Evolutionary conservation across 495 filamentous ascomycete species (phyloP), one percentile per base, ranked within the genome.

Genomic region (Hypoxylon perforatum): DNA sequence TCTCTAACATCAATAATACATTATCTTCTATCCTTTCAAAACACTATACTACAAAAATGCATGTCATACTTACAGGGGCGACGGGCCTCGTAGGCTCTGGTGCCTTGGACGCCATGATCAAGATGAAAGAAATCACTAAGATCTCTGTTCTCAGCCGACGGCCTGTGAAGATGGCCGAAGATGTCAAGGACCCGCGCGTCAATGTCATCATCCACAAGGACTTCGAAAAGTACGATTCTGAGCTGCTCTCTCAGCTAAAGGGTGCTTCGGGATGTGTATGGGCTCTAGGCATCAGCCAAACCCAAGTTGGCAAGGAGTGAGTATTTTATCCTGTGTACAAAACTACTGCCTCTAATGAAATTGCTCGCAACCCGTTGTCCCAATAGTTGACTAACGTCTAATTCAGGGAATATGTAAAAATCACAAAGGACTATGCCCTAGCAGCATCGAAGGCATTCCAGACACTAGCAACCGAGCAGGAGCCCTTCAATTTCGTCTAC

Each of bases 21-120:
- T n/a, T n/a, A n/a, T n/a, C n/a, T n/a, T n/a, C n/a, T n/a, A n/a
- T n/a, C n/a, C 8, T 3, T 28, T 28, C 25, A 28, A 28, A 3
- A 28, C 25, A 28, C 3, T 28, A 3, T 38, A 11, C 36, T 38
- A n/a, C 35, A 7, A 36, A 23, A 39, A 90, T 91, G 88, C 90
- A 90, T 80, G 78, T 93, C 58, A 88, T 93, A 53, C 83, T 92
- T 39, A 92, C 90, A 0, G 90, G 90, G 35, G 90, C 90, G 7
- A 93, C 90, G 0, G 90, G 90, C 61, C 82, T 91, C 3, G 86
- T 92, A 15, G 90, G 90, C 75, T 86, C 84, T 4, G 85, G 78
- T 21, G 84, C 86, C 19, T 81, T 92, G 1, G 82, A 88, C 52
- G 79, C 83, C 52, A 90, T 92, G 82, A 80, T 92, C 56, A 80